Conservation (phyloP, 1,139 yeast species). For the Lodderomyces elongisporus region DNA sequence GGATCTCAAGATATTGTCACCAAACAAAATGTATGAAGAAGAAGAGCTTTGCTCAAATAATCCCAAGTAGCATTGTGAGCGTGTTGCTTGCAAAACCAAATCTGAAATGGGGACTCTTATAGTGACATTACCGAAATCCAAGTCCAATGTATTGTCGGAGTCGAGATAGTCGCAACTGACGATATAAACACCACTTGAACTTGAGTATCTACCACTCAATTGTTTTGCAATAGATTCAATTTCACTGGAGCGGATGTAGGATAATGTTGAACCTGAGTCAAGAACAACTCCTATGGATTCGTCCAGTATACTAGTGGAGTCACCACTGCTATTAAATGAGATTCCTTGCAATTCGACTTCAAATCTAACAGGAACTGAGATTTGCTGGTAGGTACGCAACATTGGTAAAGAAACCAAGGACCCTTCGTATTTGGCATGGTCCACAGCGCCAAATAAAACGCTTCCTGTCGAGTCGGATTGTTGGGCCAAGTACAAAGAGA, state of each 20-base stretch:
- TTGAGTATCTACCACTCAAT: conserved; percentile 22
- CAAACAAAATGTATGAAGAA: conserved; percentile 36
- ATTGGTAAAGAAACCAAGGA: conserved; percentile 10
- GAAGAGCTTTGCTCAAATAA: conserved; percentile 20
- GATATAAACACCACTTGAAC: conserved; percentile 20
- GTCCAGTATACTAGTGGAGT: conserved; percentile 13
- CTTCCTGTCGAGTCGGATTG: conserved; percentile 24
- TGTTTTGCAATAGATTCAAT: conserved; percentile 23
- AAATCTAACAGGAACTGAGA: conserved; percentile 10
- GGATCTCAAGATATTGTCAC: conserved; percentile 68
- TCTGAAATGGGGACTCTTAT: conserved; percentile 34
- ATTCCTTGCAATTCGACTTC: conserved; percentile 17
- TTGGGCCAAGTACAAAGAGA: conserved; percentile 48
- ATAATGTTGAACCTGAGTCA: conserved; percentile 42
- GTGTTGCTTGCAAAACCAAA: conserved; percentile 19
- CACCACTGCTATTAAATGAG: conserved; percentile 19
- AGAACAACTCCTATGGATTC: conserved; percentile 28
- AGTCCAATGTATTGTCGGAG: conserved; percentile 15
- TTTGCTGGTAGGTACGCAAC: conserved; percentile 7
- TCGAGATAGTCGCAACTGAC: conserved; percentile 15
- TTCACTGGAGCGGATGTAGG: conserved; percentile 27
- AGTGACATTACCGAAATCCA: conserved; percentile 32
- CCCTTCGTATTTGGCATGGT: conserved; percentile 43
- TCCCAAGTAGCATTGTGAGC: conserved; percentile 26
- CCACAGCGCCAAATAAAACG: conserved; percentile 32